Evolutionary conservation across 371 early-diverging fungal genomes (phyloP).

Genomic region (Rhizopus arrhizus): DNA sequence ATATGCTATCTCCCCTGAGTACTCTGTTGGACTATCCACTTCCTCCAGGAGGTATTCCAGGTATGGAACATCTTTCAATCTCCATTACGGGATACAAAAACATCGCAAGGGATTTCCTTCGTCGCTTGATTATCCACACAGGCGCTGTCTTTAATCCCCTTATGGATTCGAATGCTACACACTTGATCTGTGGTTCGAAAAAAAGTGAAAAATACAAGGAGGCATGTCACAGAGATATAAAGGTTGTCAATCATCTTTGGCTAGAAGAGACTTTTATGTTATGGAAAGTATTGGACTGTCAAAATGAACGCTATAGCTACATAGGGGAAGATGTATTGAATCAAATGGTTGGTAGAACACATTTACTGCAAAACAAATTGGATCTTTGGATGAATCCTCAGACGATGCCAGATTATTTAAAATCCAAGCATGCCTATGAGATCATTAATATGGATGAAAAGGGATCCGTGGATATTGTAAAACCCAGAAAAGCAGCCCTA

Average conservation of each 20-base stretch:
- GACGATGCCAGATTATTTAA: not conserved
- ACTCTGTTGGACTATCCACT: slow-evolving; percentile 62
- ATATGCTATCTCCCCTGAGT: slow-evolving; percentile 42
- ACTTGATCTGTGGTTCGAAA: slow-evolving; percentile 75
- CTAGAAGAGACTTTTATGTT: slow-evolving; percentile 74
- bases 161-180: slow-evolving; percentile 58
- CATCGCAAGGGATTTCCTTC: slow-evolving; percentile 69
- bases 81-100: slow-evolving; percentile 73
- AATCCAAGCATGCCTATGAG: slow-evolving; percentile 15
- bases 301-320: slow-evolving; percentile 57
- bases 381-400: slow-evolving; percentile 26
- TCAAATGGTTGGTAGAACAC: slow-evolving; percentile 33
- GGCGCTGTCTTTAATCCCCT: slow-evolving; percentile 68
- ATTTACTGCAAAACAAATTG: slow-evolving; percentile 17
- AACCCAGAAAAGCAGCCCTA: slow-evolving; percentile 57
- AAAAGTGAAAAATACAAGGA: not conserved
- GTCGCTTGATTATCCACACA: slow-evolving; percentile 58
- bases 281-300: slow-evolving; percentile 58
- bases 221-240: not conserved
- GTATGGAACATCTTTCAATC: slow-evolving; percentile 58
- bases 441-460: slow-evolving; percentile 1
- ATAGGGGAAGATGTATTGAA: slow-evolving; percentile 34
- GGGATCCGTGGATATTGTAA: slow-evolving; percentile 27
- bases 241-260: slow-evolving; percentile 87
- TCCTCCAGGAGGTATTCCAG: slow-evolving; percentile 51